phyloP scores from a whole-genome alignment of 345 rosid genomes.

The Gossypium anomalum region DNA sequence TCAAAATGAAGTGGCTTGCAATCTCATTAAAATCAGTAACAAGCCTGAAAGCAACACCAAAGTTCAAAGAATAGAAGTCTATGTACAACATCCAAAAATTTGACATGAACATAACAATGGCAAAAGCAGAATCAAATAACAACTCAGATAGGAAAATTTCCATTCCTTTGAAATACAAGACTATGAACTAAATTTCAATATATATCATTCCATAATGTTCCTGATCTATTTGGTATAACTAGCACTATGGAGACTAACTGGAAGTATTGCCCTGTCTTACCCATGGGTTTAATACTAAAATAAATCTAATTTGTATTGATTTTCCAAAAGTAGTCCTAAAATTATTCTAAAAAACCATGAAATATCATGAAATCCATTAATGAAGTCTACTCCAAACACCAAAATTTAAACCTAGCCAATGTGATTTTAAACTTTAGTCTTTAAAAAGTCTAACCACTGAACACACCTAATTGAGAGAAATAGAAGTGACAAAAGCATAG shows the following conservation, averaged over 20 bases:
- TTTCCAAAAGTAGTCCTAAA: not conserved
- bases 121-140: not conserved
- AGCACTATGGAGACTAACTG: not conserved
- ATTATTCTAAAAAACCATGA: not conserved
- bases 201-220: not conserved
- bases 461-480: not conserved
- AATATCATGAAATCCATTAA: not conserved
- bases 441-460: not conserved
- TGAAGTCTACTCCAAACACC: not conserved
- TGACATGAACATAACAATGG: not conserved
- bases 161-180: not conserved
- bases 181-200: not conserved
- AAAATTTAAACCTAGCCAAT: not conserved
- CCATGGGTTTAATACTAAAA: not conserved
- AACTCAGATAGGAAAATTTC: not conserved
- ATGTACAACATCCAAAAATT: conserved; percentile 1
- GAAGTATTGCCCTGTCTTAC: not conserved
- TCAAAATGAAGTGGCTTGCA: conserved; percentile 65
- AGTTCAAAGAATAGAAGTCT: conserved; percentile 4
- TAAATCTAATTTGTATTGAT: not conserved
- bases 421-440: not conserved
- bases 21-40: conserved; percentile 81
- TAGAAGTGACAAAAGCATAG: not conserved
- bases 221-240: not conserved
- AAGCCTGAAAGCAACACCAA: conserved; percentile 55